Conservation (phyloP, 768 basidiomycete species). For the Trametes maxima region DNA sequence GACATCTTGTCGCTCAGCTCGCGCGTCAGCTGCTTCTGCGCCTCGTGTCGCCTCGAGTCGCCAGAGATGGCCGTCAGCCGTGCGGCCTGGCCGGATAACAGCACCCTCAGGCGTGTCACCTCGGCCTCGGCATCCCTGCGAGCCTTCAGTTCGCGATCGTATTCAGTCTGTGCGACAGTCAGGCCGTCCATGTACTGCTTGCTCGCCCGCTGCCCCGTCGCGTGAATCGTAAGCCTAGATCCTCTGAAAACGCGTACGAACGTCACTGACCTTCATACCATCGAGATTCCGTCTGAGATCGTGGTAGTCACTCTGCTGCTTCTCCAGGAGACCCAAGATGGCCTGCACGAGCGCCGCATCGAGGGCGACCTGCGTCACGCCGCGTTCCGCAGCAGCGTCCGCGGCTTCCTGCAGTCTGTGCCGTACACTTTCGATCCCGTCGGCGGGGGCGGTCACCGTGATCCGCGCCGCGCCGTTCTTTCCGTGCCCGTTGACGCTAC, state of each 20-base stretch:
- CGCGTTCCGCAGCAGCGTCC: conserved; percentile 58
- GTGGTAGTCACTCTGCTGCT: conserved; percentile 57
- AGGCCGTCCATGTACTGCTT: conserved; percentile 92
- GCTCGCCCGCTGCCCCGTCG: conserved; percentile 72
- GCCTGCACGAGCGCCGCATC: conserved; percentile 75
- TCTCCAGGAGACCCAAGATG: conserved; percentile 66
- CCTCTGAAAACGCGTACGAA: neutral
- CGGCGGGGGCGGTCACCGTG: conserved; percentile 49
- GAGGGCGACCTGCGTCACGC: conserved; percentile 62
- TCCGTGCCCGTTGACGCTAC: conserved; percentile 2
- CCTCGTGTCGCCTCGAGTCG: conserved; percentile 75
- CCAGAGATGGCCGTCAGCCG: conserved; percentile 83
- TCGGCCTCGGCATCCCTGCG: conserved; percentile 92
- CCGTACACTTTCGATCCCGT: conserved; percentile 49
- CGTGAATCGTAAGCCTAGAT: neutral
- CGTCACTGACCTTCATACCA: conserved; percentile 76
- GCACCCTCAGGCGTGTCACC: conserved; percentile 79
- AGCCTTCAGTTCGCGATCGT: conserved; percentile 86
- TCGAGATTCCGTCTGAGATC: conserved; percentile 79
- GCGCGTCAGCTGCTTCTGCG: conserved; percentile 72
- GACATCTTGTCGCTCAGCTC: conserved; percentile 78
- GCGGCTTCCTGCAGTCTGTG: conserved; percentile 63
- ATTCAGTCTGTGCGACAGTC: conserved; percentile 90
- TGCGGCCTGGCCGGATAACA: conserved; percentile 89
- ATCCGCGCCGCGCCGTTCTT: conserved; percentile 36